Evolutionary conservation across 352 stramenopile species (phyloP), one percentile per base, ranked within the genome.

Genomic region (Elongisporangium senticosum): DNA sequence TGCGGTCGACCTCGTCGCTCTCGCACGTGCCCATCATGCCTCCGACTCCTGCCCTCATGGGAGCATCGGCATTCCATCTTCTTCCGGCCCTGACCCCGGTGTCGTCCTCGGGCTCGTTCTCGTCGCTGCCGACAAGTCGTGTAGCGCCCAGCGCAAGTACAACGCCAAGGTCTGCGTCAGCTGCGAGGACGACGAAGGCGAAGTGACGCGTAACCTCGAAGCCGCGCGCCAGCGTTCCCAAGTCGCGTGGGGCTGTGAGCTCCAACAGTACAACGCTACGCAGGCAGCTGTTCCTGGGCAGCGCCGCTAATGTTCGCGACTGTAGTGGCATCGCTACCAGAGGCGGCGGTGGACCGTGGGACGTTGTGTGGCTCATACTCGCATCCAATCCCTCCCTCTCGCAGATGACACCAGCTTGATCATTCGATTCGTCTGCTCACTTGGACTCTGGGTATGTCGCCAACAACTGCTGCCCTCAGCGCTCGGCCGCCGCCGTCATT

Each of bases 81-180:
- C 66, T 90, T 11, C 76, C 80, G 15, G 76, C 75, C 0, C 83
- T 73, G 28, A 89, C 89, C 47, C 81, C 77, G 8, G 33, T 43
- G 33, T 43, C 33, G 13, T 72, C 72, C 24, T 65, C 67, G 5
- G 71, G 69, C 8, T 73, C 77, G 1, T 65, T 62, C 58, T 80
- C 72, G 8, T 72, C 71, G 28, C 67, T 81, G 43, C 59, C 75
- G 4, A 64, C 56, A 72, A 75, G 28, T 67, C 63, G 11, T 94
- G 84, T 58, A 68, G 70, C 49, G 83, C 82, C 48, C 66, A 83
- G 53, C 92, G 84, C 79, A 94, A 94, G 65, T 69, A 65, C 24
- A 65, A 71, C 6, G 80, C 82, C 50, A 94, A 94, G 59, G 92
- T 94, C 58, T 94, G 84, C 67, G 73, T 91, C 51, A 69, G 72